phyloP scores from a whole-genome alignment of 2,329 filamentous ascomycete species.

The Fusarium tricinctum region DNA sequence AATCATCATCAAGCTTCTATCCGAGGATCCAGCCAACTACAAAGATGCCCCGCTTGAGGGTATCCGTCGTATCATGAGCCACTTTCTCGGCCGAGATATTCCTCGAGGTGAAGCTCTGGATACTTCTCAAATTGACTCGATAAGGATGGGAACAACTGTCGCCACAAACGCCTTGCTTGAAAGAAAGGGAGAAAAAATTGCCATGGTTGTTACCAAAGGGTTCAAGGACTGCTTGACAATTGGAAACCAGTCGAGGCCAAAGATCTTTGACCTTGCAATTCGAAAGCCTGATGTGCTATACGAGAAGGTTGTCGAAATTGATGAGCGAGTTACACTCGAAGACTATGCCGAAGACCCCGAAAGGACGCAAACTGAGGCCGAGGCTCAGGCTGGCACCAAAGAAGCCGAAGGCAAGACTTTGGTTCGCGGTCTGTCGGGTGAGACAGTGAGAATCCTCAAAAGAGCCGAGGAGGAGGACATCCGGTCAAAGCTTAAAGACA shows the following conservation, averaged over 20 bases:
- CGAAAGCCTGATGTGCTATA: constrained; percentile 89
- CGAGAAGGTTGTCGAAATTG: constrained; percentile 86
- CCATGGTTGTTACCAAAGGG: constrained; percentile 87
- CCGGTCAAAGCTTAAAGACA: constrained; percentile 69
- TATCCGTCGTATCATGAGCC: constrained; percentile 86
- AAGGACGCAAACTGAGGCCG: constrained; percentile 68
- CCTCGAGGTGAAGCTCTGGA: constrained; percentile 84
- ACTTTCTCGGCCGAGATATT: constrained; percentile 81
- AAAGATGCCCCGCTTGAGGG: constrained; percentile 91
- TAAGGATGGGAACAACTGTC: constrained; percentile 96
- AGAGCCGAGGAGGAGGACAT: constrained; percentile 69
- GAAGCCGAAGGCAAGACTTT: constrained; percentile 69
- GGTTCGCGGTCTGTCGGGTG: constrained; percentile 76
- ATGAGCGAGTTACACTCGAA: constrained; percentile 91
- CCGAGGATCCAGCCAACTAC: constrained; percentile 92
- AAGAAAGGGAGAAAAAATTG: constrained; percentile 89
- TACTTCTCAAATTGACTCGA: constrained; percentile 86
- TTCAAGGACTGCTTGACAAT: constrained; percentile 91
- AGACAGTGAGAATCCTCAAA: constrained; percentile 76
- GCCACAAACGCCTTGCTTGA: constrained; percentile 93
- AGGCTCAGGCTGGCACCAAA: constrained; percentile 64
- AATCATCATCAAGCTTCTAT: constrained; percentile 88
- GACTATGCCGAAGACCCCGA: constrained; percentile 91
- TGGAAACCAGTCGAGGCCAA: constrained; percentile 89
- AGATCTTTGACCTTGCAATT: constrained; percentile 92